Base-by-base conservation (phyloP, 139 green algal genomes). In the Chlamydomonas incerta region DNA sequence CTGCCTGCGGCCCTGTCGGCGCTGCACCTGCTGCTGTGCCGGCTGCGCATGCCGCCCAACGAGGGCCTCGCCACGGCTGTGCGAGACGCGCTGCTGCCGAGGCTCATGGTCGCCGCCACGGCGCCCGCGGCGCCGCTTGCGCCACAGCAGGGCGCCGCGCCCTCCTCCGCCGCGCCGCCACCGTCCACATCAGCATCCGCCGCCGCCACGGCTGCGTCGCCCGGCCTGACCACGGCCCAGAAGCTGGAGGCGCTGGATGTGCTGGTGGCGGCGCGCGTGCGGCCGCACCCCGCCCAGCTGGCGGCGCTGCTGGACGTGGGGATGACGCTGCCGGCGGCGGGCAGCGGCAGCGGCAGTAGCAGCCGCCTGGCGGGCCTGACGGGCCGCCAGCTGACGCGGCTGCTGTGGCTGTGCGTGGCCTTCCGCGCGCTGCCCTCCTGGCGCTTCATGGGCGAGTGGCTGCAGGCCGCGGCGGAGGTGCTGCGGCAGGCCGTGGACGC, bases 231-330 rank as follows among this genome's bases (percentile, higher is more conserved):
- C 11, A 26, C 57, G 47, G 3, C 35, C 18, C 79, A 85, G 67
- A 66, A 66, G 26, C 31, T 85, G 66, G 10, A 5, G 79, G 79
- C 67, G n/a, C n/a, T 85, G 37, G 79, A 75, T 0, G 79, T 85
- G 50, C 31, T 85, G 79, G 66, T 15, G 31, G 79, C 79, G 47
- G 79, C 79, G 11, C 66, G 79, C 23, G 66, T 85, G 46, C 79
- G 79, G 66, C 79, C 79, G 66, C 65, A 85, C 46, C 47, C 79
- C 10, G 65, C 66, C n/a, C 79, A 85, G 67, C 79, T 85, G 79
- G 79, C 79, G 66, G 79, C 31, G 66, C 50, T 85, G 65, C 33
- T 85, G 66, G 79, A 85, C 35, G 29, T 85, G 47, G 46, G 75
- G 29, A 29, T 29, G 18, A 21, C 34, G 28, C 33, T 17, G 73